Conservation (phyloP, 2,329 filamentous ascomycete genomes). For the Pseudogymnoascus sp. region DNA sequence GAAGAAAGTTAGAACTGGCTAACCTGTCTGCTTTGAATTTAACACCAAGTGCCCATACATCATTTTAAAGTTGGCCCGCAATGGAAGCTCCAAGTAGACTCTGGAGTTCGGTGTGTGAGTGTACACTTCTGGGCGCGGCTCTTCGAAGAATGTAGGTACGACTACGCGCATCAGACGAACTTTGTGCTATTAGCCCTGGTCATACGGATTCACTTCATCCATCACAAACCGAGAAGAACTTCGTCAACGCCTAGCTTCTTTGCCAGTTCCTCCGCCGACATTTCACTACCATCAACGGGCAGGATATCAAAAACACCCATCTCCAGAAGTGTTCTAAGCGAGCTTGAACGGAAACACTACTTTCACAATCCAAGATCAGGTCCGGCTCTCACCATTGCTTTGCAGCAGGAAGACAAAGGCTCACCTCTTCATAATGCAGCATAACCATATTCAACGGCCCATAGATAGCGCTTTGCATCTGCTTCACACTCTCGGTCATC, state of each 20-base stretch:
- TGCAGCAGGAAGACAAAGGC: background rate
- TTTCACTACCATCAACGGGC: constrained; percentile 16
- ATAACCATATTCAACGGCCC: constrained; percentile 20
- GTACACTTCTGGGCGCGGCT: constrained; percentile 19
- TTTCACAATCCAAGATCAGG: background rate
- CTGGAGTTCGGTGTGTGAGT: constrained; percentile 20
- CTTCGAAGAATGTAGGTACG: constrained; percentile 17
- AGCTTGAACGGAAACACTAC: constrained; percentile 13
- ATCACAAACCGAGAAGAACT: constrained; percentile 19
- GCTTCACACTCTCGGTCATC: constrained; percentile 14
- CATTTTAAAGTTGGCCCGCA: constrained; percentile 18
- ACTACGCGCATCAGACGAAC: constrained; percentile 22
- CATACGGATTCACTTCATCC: background rate
- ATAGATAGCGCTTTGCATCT: constrained; percentile 17
- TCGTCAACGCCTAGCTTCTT: constrained; percentile 20
- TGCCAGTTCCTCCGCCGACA: constrained; percentile 16
- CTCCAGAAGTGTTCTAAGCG: constrained; percentile 18
- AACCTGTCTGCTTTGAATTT: background rate
- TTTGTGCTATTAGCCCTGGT: background rate
- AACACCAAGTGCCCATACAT: constrained; percentile 12
- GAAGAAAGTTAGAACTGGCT: background rate
- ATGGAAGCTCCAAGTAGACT: constrained; percentile 16
- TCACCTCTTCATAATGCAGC: constrained; percentile 19
- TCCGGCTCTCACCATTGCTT: background rate
- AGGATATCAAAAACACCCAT: constrained; percentile 23